Base-by-base conservation (phyloP, 441 rosid species). In the Mallotus repandus region DNA sequence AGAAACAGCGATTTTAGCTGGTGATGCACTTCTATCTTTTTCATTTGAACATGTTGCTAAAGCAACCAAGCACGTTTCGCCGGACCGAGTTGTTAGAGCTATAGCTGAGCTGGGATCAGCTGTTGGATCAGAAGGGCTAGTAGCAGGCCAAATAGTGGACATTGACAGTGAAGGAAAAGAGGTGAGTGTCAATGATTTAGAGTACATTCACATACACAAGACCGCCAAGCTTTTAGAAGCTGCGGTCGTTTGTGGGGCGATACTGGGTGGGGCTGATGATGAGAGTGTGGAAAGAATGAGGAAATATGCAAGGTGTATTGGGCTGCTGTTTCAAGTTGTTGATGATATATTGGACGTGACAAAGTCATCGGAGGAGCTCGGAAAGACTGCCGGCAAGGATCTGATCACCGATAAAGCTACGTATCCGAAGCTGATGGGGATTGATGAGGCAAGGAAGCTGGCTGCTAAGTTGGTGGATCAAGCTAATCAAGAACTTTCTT, bases 111-210 rank as follows among this genome's bases (percentile, higher is more conserved):
- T 93, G 18, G 97, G 94, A 0, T 86, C 79, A 65, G 78, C 89
- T 0, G 85, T 89, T 0, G 97, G 98, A 6, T 52, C 84, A 0
- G 86, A 86, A 57, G 97, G 97, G 6, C 69, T 93, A 0, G 98
- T 89, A 2, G 98, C 94, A 0, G 98, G 98, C 49, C 97, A 93
- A 78, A 93, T 93, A 2, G 92, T 89, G 22, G 98, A 93, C 69
- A 78, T 91, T 61, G 74, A 64, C 21, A 86, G 90, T 4, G 98
- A 91, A 73, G 94, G 98, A 35, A 67, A 69, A 50, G 83, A 82
- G 25, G 86, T 86, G 66, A 89, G 91, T 2, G 69, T 91, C 54
- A 84, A 88, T 43, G 89, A 84, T 68, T 81, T 93, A 46, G 98
- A 93, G 76, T 93, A 78, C 68, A 93, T 93, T 25, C 98, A 93